Evolutionary conservation across 306 rosid genomes (phyloP).

Genomic region (Quercus cerris): DNA sequence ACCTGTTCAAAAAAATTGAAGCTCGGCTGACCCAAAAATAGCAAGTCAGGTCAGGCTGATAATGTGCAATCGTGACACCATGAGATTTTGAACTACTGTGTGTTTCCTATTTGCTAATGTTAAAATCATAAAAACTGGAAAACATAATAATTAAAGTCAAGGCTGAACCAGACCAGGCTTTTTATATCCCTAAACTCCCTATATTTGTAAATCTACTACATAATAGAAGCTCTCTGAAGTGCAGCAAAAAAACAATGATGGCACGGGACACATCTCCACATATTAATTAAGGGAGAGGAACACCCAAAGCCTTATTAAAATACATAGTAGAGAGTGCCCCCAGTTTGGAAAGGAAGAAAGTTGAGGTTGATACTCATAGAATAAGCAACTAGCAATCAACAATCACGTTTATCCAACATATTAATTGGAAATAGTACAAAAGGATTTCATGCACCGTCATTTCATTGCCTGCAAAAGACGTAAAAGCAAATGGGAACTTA

Average conservation of each 20-base stretch:
- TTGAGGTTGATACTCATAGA: not conserved
- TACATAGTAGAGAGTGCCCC: not conserved
- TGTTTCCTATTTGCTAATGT: not conserved
- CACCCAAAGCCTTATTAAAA: slow-evolving; percentile 1
- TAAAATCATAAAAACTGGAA: not conserved
- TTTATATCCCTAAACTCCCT: not conserved
- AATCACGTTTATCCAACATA: not conserved
- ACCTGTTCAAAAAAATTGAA: not conserved
- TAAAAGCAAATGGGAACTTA: not conserved
- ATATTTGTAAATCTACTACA: not conserved
- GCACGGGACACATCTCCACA: not conserved
- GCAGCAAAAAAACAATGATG: not conserved
- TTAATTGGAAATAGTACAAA: not conserved
- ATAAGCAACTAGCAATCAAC: not conserved
- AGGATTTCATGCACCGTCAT: too few species aligned
- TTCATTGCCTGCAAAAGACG: too few species aligned
- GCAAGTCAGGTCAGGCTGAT: not conserved
- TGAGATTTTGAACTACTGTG: too few species aligned
- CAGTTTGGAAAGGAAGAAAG: not conserved
- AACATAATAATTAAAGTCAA: not conserved
- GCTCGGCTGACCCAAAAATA: not conserved
- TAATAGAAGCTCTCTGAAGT: not conserved
- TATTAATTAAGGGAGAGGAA: not conserved
- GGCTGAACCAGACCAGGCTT: not conserved
- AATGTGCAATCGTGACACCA: not conserved